Evolutionary conservation across 257 asterid genomes (phyloP), one percentile per base, ranked within the genome.

Genomic region (Ilex asprella): DNA sequence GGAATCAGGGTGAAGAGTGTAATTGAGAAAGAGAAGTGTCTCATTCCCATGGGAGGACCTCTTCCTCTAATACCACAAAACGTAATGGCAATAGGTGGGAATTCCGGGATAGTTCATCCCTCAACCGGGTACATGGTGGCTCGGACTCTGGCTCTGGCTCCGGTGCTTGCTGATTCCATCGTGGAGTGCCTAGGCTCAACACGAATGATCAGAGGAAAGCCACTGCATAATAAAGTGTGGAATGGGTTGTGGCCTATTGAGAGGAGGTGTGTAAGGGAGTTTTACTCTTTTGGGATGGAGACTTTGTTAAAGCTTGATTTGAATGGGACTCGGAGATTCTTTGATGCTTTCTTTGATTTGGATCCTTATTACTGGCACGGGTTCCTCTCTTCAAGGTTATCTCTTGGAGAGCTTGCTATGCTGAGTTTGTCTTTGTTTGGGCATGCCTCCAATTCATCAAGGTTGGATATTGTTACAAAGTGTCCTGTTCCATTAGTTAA

Each of bases 1-100:
- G 95, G 98, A 0, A 83, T 92, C 41, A 78, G 66, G 11, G 96
- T 85, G 68, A 79, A 50, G 72, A 60, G 76, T 10, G 87, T 89
- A 39, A 73, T 86, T 3, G 98, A 92, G 84, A 86, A 80, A 9
- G 95, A 89, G 82, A 92, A 88, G 69, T 86, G 98, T 53, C 35
- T 89, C 78, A 92, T 89, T 51, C 96, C 95, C 2, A 89, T 89
- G 98, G 97, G 95, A 6, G 97, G 98, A 2, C 88, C 95, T 16
- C 82, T 92, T 29, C 97, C 98, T 1, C 68, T 59, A 68, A 83
- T 86, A 49, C 97, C 98, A 2, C 98, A 92, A 58, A 71, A 68
- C 9, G 78, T 83, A 61, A 75, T 86, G 91, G 95, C 95, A 10
- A 73, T 92, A 9, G 97, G 97, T 50, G 95, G 98, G 0, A 89